Evolutionary conservation across 352 stramenopile genomes (phyloP).

Genomic region (Pythium oligandrum): DNA sequence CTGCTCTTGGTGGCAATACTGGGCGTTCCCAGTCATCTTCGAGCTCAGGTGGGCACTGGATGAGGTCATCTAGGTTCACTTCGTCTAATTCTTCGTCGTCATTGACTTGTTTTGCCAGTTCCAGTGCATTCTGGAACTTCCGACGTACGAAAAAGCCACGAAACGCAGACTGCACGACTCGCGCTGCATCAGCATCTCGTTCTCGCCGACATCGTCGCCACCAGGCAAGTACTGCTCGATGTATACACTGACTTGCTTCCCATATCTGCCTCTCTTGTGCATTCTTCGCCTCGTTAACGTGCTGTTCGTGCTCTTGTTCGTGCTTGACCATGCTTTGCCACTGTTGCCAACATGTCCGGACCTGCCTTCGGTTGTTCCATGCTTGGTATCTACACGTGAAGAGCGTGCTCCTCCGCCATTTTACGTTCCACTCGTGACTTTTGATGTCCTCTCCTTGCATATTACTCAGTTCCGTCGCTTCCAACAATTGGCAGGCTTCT

Average conservation of each 20-base stretch:
- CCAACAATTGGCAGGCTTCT: neutral
- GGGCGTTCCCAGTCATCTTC: constrained; percentile 58
- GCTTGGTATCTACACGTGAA: neutral
- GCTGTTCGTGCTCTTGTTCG: neutral
- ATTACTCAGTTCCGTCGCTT: neutral
- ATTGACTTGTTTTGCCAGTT: constrained; percentile 30
- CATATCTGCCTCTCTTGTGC: neutral
- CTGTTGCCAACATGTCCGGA: neutral
- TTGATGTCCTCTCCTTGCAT: constrained; percentile 9
- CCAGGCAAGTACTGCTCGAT: neutral
- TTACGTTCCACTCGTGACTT: constrained; percentile 11
- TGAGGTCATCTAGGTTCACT: constrained; percentile 56
- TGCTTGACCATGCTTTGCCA: constrained; percentile 2
- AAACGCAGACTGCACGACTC: constrained; percentile 60
- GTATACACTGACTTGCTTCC: neutral
- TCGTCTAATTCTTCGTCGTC: constrained; percentile 30
- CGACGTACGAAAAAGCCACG: constrained; percentile 59
- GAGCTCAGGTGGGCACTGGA: constrained; percentile 47
- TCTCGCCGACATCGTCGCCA: constrained; percentile 10
- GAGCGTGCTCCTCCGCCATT: constrained; percentile 12
- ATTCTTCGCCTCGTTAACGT: too few species aligned
- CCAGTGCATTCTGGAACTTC: constrained; percentile 59
- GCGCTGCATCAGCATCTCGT: constrained; percentile 23
- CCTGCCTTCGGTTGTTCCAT: neutral
- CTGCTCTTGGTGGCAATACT: constrained; percentile 16